Evolutionary conservation across 2,329 filamentous ascomycete genomes (phyloP).

Genomic region (Diplodia mutila): DNA sequence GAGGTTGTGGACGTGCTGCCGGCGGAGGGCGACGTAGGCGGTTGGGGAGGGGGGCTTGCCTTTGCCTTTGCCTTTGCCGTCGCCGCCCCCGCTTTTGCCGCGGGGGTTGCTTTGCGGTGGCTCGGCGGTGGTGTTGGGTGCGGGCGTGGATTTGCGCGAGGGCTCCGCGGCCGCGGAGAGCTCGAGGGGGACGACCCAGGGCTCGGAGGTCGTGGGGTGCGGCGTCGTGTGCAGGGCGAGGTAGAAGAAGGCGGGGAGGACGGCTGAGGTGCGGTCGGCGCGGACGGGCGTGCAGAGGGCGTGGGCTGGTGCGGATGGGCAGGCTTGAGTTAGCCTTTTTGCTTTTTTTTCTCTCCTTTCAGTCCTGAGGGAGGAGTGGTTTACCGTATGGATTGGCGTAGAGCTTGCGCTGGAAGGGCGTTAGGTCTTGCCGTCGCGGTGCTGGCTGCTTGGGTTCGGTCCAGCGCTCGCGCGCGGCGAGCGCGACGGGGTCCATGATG

Average conservation of each 20-base stretch:
- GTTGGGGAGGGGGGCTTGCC: background rate
- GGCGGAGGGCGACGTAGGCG: slow-evolving; percentile 7
- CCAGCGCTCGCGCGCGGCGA: slow-evolving; percentile 41
- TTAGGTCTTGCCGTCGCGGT: slow-evolving; percentile 38
- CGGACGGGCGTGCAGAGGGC: slow-evolving; percentile 66
- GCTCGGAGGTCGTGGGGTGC: slow-evolving; percentile 57
- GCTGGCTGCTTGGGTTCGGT: slow-evolving; percentile 50
- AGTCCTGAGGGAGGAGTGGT: slow-evolving; percentile 21
- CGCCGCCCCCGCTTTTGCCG: too few relatives aligned
- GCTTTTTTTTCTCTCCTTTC: background rate
- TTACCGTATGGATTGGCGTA: slow-evolving; percentile 67
- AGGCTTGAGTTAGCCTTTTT: slow-evolving; percentile 4
- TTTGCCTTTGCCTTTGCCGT: too few relatives aligned
- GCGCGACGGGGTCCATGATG: slow-evolving; percentile 50
- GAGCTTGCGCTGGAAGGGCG: slow-evolving; percentile 62
- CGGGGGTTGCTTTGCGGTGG: background rate
- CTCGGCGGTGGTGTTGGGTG: background rate
- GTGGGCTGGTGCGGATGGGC: slow-evolving; percentile 52
- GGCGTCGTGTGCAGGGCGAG: slow-evolving; percentile 62
- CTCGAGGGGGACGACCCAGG: slow-evolving; percentile 61
- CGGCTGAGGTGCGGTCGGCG: slow-evolving; percentile 51
- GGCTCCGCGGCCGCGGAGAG: background rate
- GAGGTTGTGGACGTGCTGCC: background rate
- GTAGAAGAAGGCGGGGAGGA: slow-evolving; percentile 65
- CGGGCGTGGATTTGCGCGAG: background rate